Evolutionary conservation across 1,139 yeast genomes (phyloP).

Genomic region (Kurtzmaniella quercitrusa): DNA sequence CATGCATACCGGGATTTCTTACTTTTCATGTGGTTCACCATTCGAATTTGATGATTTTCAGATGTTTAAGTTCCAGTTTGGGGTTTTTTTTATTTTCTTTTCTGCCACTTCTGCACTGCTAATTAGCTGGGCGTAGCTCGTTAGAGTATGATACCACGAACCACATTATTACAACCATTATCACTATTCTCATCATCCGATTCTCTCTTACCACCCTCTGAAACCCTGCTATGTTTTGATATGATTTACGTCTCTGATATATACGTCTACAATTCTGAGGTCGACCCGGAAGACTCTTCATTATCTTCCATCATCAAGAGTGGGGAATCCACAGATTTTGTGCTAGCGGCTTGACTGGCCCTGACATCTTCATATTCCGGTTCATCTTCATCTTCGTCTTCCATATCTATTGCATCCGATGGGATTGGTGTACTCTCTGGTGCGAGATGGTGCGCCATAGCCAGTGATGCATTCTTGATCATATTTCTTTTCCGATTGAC

Average conservation of each 20-base stretch:
- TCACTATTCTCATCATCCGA: too few relatives aligned
- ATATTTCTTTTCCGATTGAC: slow-evolving; percentile 15
- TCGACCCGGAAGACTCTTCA: background rate
- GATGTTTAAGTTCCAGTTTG: too few relatives aligned
- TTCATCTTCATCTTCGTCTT: slow-evolving; percentile 4
- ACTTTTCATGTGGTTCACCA: too few relatives aligned
- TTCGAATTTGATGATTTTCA: too few relatives aligned
- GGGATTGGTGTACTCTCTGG: slow-evolving; percentile 2
- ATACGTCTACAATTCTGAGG: background rate
- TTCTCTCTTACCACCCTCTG: too few relatives aligned
- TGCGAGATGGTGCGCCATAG: background rate
- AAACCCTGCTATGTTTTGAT: too few relatives aligned
- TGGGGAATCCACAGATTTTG: background rate
- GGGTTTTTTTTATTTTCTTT: too few relatives aligned
- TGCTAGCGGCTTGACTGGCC: background rate
- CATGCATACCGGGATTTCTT: too few relatives aligned
- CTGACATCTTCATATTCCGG: slow-evolving; percentile 1
- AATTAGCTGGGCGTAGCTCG: too few relatives aligned
- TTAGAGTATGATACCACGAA: too few relatives aligned
- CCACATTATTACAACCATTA: too few relatives aligned
- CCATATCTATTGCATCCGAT: slow-evolving; percentile 1
- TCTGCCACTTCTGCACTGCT: too few relatives aligned
- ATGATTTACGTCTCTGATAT: background rate
- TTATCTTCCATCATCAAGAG: background rate
- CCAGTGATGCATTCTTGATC: background rate